Percentiles rank a stretch among this genome's conserved stretches.
Evolutionary conservation across 257 asterid genomes (phyloP).

Genomic region (Fraxinus cuspidata): DNA sequence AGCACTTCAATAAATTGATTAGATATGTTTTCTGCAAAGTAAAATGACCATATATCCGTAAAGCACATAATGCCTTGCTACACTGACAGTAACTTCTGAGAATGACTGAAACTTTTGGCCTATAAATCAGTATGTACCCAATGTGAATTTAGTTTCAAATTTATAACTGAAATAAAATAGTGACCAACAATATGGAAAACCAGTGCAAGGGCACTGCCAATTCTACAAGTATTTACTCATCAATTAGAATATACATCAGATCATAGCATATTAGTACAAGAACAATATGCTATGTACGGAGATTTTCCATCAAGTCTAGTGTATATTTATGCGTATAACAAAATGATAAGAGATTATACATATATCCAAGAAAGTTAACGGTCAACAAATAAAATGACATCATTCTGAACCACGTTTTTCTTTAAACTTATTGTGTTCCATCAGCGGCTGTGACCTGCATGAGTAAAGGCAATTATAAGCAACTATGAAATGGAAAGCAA

Average conservation of each 20-base stretch:
- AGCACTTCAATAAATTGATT: too few species aligned
- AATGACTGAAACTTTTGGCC: neutral
- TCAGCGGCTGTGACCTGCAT: constrained; percentile 58
- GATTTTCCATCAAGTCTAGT: constrained; percentile 12
- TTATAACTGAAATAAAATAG: too few species aligned
- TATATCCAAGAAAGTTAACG: constrained; percentile 7
- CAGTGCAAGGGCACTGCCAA: neutral
- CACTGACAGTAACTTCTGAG: too few species aligned
- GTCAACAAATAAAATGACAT: constrained; percentile 18
- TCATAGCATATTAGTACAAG: constrained; percentile 9
- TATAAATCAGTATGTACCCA: neutral
- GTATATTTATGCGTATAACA: constrained; percentile 24
- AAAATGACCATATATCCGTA: too few species aligned
- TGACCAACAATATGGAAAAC: too few species aligned
- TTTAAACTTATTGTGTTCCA: constrained; percentile 41
- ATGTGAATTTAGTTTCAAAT: too few species aligned
- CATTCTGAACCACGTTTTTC: constrained; percentile 39
- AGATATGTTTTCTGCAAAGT: too few species aligned
- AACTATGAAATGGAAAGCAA: neutral
- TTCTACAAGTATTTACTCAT: neutral
- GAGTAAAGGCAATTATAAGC: constrained; percentile 20
- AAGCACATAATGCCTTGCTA: too few species aligned
- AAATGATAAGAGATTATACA: constrained; percentile 26
- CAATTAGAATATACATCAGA: constrained; percentile 30
- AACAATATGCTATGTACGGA: constrained; percentile 15